Base-by-base conservation (phyloP, 495 filamentous ascomycete genomes). In the Penicillium waksmanii region DNA sequence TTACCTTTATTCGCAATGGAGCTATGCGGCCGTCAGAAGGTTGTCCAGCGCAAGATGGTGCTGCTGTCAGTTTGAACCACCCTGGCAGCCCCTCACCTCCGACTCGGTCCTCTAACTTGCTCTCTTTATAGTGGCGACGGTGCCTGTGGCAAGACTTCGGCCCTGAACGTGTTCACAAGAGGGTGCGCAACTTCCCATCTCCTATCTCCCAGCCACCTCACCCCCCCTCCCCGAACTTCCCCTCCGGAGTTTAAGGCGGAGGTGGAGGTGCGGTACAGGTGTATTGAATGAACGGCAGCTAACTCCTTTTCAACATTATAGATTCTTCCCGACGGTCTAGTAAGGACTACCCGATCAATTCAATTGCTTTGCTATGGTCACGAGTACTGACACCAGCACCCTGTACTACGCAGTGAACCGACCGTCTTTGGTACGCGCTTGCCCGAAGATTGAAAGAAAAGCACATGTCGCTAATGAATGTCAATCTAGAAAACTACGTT, bases 291-390 rank as follows among this genome's bases (percentile, higher is more conserved):
- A 44, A 47, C n/a, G 27, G 55, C 50, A 55, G 55, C 73, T 74
- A 66, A 76, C 42, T 27, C 11, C 6, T 10, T 3, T 13, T 18
- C 23, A 17, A 27, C 35, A 2, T 46, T 19, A 47, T 69, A 96
- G 92, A 66, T 97, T 96, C 72, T 98, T 98, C 76, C 95, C 95
- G 44, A 97, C 95, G 35, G 95, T 98, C 65, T 98, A 98, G 85
- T 89, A 84, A 82, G 84, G 66, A 58, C 34, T 18, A 44, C 53
- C 36, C 31, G 27, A 27, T 51, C 9, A n/a, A 46, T 42, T 53
- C 31, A 54, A 55, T 23, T 47, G 8, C n/a, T 25, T 2, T 27
- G 1, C 19, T 48, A 3, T n/a, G 21, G 21, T 27, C 46, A 27
- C 46, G 42, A 48, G 46, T 67, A 67, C 70, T 78, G 62, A 81